Percentiles rank a stretch among this genome's conserved stretches.
phyloP scores from a whole-genome alignment of 305 asterid genomes.

The Fraxinus latifolia region DNA sequence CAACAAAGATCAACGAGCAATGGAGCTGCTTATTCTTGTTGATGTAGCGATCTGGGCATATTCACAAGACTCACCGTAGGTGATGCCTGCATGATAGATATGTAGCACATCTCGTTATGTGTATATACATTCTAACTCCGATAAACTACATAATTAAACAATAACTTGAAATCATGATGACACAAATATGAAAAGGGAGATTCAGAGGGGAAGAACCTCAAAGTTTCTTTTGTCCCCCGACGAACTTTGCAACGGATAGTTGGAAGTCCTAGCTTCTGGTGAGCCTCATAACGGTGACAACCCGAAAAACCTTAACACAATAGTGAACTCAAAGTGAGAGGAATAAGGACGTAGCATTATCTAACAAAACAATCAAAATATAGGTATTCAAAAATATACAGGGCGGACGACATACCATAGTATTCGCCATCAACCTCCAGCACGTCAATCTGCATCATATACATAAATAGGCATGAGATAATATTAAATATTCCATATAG shows the following conservation, averaged over 20 bases:
- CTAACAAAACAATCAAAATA: background rate
- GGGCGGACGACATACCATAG: constrained; percentile 47
- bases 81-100: constrained; percentile 53
- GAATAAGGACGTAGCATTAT: background rate
- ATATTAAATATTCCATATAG: background rate
- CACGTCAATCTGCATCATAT: constrained; percentile 79
- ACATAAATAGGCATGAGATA: background rate
- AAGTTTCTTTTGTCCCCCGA: constrained; percentile 89
- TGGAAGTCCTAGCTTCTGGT: constrained; percentile 76
- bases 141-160: background rate
- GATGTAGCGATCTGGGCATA: background rate
- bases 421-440: constrained; percentile 86
- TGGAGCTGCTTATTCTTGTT: background rate
- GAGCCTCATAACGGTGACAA: constrained; percentile 93
- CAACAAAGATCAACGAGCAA: background rate
- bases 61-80: constrained; percentile 30
- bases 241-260: constrained; percentile 87
- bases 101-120: background rate
- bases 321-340: background rate
- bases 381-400: background rate
- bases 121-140: background rate
- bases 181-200: background rate
- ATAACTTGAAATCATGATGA: background rate
- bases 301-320: constrained; percentile 69
- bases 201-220: constrained; percentile 43